Evolutionary conservation across 805 yeast genomes (phyloP).

Genomic region (Candida schatavii): DNA sequence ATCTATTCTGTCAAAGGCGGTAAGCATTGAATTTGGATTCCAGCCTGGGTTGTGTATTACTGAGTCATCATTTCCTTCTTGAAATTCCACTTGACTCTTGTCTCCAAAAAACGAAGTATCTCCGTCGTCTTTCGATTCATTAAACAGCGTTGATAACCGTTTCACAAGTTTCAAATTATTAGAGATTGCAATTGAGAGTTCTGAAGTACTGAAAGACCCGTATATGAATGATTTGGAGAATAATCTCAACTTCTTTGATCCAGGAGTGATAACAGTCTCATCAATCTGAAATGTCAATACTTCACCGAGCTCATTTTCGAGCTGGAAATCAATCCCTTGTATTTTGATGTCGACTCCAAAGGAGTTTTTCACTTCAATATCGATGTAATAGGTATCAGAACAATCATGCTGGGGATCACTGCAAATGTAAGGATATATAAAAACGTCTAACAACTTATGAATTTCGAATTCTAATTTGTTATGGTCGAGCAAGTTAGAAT

Average conservation of each 20-base stretch:
- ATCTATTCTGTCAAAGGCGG: not conserved
- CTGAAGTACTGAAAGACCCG: slow-evolving; percentile 30
- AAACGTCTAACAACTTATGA: slow-evolving; percentile 28
- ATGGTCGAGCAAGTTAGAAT: slow-evolving; percentile 15
- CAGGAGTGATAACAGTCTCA: not conserved
- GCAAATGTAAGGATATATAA: slow-evolving; percentile 35
- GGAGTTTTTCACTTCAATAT: slow-evolving; percentile 28
- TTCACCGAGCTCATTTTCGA: slow-evolving; percentile 13
- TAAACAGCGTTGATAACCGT: slow-evolving; percentile 7
- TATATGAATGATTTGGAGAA: slow-evolving; percentile 23
- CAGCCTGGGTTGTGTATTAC: not conserved
- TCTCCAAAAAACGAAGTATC: not conserved
- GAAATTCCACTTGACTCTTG: slow-evolving; percentile 5
- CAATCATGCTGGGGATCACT: slow-evolving; percentile 18
- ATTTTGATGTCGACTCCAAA: slow-evolving; percentile 23
- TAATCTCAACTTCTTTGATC: slow-evolving; percentile 14
- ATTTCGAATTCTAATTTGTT: slow-evolving; percentile 1
- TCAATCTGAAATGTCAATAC: slow-evolving; percentile 4
- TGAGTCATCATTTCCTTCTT: slow-evolving; percentile 2
- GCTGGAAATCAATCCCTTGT: slow-evolving; percentile 17
- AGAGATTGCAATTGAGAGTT: slow-evolving; percentile 14
- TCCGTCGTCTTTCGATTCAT: not conserved
- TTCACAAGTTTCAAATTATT: slow-evolving; percentile 17
- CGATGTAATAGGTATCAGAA: slow-evolving; percentile 36
- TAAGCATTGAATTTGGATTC: not conserved